Percentiles rank a stretch among this genome's conserved stretches.
Conservation (phyloP, 2,329 filamentous ascomycete genomes). For the Ophiostoma triangulosporum region DNA sequence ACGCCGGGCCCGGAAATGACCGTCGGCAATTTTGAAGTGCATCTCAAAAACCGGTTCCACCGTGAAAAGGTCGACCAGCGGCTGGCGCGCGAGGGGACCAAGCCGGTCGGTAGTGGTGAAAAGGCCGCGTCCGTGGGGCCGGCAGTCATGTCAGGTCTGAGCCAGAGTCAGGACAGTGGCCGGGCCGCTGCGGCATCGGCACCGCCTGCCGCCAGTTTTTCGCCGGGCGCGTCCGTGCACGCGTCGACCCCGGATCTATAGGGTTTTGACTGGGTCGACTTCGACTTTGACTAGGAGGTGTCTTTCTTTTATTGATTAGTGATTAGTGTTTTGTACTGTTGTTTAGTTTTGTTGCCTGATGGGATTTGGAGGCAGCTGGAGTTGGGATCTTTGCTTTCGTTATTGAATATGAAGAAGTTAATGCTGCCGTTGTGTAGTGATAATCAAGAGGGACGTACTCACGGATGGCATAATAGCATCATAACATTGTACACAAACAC, state of each 20-base stretch:
- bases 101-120: not conserved
- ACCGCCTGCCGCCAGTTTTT: not conserved
- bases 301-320: not conserved
- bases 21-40: constrained; percentile 83
- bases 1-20: constrained; percentile 77
- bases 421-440: not conserved
- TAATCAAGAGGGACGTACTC: no score
- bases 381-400: constrained; percentile 1
- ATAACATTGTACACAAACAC: no score
- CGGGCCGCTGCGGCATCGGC: not conserved
- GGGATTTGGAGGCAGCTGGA: constrained; percentile 3
- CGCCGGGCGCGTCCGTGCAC: not conserved
- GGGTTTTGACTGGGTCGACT: not conserved
- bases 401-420: not conserved
- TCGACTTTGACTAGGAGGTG: not conserved
- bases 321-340: not conserved
- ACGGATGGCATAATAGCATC: no score
- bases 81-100: constrained; percentile 16
- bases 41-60: constrained; percentile 75
- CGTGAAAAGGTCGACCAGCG: constrained; percentile 53
- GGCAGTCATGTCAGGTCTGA: not conserved
- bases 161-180: no score
- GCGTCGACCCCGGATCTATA: not conserved
- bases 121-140: not conserved
- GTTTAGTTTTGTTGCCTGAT: not conserved